Evolutionary conservation across 1,284 basidiomycete genomes (phyloP), one percentile per base, ranked within the genome.

Genomic region (Cryptococcus sp.): DNA sequence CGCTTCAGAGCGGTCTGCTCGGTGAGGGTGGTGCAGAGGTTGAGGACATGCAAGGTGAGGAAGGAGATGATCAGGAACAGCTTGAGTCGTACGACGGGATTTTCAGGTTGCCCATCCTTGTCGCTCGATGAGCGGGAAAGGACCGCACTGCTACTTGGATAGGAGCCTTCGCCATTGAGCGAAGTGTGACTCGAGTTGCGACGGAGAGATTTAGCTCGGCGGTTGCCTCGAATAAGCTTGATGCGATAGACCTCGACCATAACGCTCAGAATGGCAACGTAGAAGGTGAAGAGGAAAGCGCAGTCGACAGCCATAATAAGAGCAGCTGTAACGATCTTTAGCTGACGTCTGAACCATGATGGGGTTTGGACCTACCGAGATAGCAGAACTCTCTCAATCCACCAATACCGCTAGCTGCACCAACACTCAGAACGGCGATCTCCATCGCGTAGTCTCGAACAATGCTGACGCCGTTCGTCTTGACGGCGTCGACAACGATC

Each of bases 371-470:
- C 73, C 64, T 54, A 2, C 93, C 94, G 16, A 99, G 85, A 35
- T 93, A 90, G 77, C 95, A 99, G 70, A 98, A 96, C 78, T 99
- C 94, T 66, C 86, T 88, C 52, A 99, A 82, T 6, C 96, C 96
- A 35, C 88, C 88, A 35, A 98, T 91, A 53, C 88, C 88, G 65
- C 88, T 89, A 68, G 89, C 87, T 1, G 93, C 93, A 22, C 95
- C 95, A 23, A 94, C 84, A 39, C 88, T 81, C 17, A 99, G 84
- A 2, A 97, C 93, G 7, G 87, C 88, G 54, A 99, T 89, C 72
- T 99, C 95, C 52, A 98, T 84, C 1, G 88, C 86, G 69, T 96
- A 99, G 76, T 98, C 95, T 23, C 94, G 84, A 49, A 98, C 85
- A 67, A 98, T 93, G 46, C 86, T 84, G 25, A 87, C 84, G 57